A percentile compares a stretch with the other conserved stretches of the same genome.
Conservation (phyloP, 2,329 filamentous ascomycete genomes). For the Diplodia mutila region DNA sequence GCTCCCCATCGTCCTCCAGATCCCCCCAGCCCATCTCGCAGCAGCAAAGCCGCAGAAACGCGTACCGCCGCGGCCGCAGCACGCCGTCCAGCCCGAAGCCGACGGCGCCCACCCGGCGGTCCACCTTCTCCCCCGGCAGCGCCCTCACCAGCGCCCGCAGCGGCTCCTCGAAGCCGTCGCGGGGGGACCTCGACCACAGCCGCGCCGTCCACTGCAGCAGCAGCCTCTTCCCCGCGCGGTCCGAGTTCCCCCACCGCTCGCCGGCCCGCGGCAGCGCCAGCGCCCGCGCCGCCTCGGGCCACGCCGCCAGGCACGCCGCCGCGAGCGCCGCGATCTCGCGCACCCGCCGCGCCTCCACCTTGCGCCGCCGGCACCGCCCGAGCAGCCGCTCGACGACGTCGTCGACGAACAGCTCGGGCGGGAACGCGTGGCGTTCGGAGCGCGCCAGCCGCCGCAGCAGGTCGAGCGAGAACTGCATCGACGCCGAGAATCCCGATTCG, state of each 20-base stretch:
- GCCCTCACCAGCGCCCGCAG: background rate
- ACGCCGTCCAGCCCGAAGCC: too few relatives aligned
- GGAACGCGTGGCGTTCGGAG: background rate
- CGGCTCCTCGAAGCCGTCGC: background rate
- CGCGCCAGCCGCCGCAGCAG: background rate
- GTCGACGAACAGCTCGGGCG: background rate
- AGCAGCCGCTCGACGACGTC: background rate
- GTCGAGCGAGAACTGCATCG: background rate
- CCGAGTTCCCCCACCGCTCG: too few relatives aligned
- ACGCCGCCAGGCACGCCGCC: background rate
- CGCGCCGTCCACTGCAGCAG: background rate
- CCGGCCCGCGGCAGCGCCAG: background rate
- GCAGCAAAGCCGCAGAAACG: background rate
- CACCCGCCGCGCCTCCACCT: background rate
- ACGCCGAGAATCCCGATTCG: background rate
- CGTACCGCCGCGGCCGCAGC: too few relatives aligned
- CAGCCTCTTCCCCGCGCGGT: too few relatives aligned
- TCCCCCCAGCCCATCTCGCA: background rate
- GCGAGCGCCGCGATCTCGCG: background rate
- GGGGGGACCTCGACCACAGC: background rate
- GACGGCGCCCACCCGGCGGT: too few relatives aligned
- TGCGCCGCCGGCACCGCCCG: background rate
- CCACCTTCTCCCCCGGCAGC: too few relatives aligned
- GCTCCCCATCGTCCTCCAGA: background rate
- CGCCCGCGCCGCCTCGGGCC: background rate